Percentiles rank a stretch among this genome's conserved stretches.
Evolutionary conservation across 345 rosid species (phyloP).

Genomic region (Lepidium didymum): DNA sequence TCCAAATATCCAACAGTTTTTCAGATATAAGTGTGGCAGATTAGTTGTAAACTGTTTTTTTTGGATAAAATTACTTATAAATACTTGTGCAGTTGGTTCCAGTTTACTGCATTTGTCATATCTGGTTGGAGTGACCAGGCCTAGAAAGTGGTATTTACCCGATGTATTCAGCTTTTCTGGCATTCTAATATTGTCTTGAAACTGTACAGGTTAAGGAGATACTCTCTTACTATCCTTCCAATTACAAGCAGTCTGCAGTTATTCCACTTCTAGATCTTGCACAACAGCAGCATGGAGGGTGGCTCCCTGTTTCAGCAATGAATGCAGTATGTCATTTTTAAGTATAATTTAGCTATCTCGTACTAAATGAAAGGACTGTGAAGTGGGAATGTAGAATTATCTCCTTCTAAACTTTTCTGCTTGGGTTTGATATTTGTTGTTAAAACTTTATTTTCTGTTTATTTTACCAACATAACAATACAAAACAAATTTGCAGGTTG

Average conservation of each 20-base stretch:
- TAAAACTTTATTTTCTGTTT: neutral
- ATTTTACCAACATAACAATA: neutral
- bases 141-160: neutral
- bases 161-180: neutral
- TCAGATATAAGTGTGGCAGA: neutral
- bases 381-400: neutral
- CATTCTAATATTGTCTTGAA: neutral
- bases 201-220: constrained; percentile 70
- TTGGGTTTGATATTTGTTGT: neutral
- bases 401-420: neutral
- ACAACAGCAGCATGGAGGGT: constrained; percentile 99
- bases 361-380: neutral
- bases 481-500: constrained; percentile 45
- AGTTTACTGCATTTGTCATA: neutral
- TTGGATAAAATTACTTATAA: neutral
- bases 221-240: constrained; percentile 89
- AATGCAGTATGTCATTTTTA: constrained; percentile 52
- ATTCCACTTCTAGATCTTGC: constrained; percentile 98
- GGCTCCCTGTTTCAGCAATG: constrained; percentile 99
- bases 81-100: neutral
- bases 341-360: neutral
- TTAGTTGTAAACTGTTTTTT: neutral
- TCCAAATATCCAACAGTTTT: neutral
- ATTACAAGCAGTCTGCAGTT: constrained; percentile 98
- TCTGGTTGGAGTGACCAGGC: neutral